Evolutionary conservation across 805 yeast genomes (phyloP).

Genomic region (Metschnikowia reukaufii): DNA sequence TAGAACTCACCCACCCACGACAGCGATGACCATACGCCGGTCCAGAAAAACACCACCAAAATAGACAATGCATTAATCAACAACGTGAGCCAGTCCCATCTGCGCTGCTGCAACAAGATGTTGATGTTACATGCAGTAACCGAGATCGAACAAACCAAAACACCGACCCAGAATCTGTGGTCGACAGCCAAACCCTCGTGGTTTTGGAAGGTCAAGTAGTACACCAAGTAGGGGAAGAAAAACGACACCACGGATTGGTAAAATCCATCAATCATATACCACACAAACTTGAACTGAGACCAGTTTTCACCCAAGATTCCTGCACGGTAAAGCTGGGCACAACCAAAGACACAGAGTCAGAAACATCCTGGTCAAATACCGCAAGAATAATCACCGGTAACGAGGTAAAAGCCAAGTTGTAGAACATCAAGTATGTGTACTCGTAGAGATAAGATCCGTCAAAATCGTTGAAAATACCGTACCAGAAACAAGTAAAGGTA

Average conservation of each 20-base stretch:
- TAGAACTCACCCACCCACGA: constrained; percentile 57
- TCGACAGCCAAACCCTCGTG: constrained; percentile 59
- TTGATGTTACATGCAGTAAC: constrained; percentile 66
- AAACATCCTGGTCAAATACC: constrained; percentile 79
- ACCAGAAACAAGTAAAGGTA: constrained; percentile 76
- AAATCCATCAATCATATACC: constrained; percentile 75
- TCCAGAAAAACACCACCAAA: constrained; percentile 67
- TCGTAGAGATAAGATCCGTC: constrained; percentile 81
- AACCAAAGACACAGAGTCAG: constrained; percentile 62
- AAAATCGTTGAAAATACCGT: constrained; percentile 68
- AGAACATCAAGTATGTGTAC: constrained; percentile 77
- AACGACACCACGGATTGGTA: constrained; percentile 73
- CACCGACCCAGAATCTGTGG: constrained; percentile 73
- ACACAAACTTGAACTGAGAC: constrained; percentile 64
- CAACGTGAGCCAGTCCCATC: constrained; percentile 76
- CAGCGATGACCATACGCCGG: constrained; percentile 71
- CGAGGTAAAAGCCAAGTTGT: constrained; percentile 80
- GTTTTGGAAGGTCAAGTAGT: constrained; percentile 33
- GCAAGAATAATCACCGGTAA: constrained; percentile 77
- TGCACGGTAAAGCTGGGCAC: constrained; percentile 74
- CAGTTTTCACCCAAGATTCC: constrained; percentile 76
- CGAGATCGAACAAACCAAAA: constrained; percentile 57
- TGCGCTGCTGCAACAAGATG: constrained; percentile 62
- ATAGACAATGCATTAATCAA: constrained; percentile 54
- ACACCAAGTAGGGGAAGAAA: constrained; percentile 67